These are phyloP conservation scores for Chiua sp. DNA, from an alignment of 1,284 basidiomycete species.

Conservation along the genomic window DNA sequence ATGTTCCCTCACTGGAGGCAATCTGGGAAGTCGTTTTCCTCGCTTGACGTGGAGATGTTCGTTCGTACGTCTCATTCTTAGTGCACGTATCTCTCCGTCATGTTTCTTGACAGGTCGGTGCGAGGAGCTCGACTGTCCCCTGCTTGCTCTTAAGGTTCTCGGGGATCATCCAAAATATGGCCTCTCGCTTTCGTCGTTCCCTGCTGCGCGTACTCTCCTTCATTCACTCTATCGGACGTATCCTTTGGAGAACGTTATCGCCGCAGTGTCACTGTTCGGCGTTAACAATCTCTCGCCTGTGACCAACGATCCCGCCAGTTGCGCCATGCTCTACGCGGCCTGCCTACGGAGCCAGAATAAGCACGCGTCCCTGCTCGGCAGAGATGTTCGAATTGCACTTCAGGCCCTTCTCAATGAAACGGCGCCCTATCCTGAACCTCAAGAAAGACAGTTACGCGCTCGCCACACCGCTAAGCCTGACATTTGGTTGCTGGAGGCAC, in stretches of 20 bases:
- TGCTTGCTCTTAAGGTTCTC: slow-evolving; percentile 63
- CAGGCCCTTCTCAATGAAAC: slow-evolving; percentile 39
- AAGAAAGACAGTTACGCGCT: slow-evolving; percentile 25
- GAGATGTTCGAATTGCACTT: slow-evolving; percentile 50
- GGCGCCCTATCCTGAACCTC: slow-evolving; percentile 30
- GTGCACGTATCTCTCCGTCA: background rate
- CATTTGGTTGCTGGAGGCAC: slow-evolving; percentile 45
- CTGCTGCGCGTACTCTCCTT: slow-evolving; percentile 57
- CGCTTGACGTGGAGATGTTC: slow-evolving; percentile 48
- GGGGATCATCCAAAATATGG: slow-evolving; percentile 65
- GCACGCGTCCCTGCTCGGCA: slow-evolving; percentile 47
- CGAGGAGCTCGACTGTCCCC: slow-evolving; percentile 56
- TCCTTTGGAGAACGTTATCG: slow-evolving; percentile 52
- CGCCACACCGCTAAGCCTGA: slow-evolving; percentile 34
- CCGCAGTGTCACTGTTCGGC: slow-evolving; percentile 56
- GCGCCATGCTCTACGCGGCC: slow-evolving; percentile 59
- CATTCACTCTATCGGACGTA: slow-evolving; percentile 54
- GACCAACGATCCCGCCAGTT: slow-evolving; percentile 59
- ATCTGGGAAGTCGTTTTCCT: slow-evolving; percentile 44
- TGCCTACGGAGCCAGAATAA: slow-evolving; percentile 47
- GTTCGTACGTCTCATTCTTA: slow-evolving; percentile 48
- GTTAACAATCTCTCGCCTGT: slow-evolving; percentile 57
- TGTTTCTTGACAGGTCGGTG: slow-evolving; percentile 55
- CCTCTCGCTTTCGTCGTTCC: slow-evolving; percentile 52
- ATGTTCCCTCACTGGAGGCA: slow-evolving; percentile 55